A percentile compares a stretch with the other conserved stretches of the same genome.
Conservation (phyloP, 148 eudicot genomes). For the Diospyros kaki region DNA sequence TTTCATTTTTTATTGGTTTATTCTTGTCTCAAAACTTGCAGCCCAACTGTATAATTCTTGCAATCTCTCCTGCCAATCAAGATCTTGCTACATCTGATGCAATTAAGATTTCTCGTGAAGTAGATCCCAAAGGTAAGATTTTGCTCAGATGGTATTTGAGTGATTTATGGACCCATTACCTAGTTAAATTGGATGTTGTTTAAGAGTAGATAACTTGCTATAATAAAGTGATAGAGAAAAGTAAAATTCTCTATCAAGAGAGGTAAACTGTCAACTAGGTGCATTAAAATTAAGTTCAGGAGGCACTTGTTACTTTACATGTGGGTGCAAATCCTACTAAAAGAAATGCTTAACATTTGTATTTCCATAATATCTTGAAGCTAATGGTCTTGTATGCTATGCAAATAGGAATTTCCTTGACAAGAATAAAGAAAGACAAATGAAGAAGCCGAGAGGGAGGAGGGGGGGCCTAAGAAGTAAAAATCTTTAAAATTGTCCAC, state of each 20-base stretch:
- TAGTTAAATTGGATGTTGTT: background rate
- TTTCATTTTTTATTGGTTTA: conserved; percentile 3
- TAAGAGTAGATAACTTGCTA: background rate
- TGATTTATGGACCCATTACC: background rate
- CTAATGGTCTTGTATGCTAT: background rate
- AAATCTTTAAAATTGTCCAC: too few relatives aligned
- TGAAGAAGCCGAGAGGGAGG: background rate
- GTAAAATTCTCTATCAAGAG: too few relatives aligned
- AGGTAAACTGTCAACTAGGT: background rate
- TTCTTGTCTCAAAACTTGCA: conserved; percentile 26
- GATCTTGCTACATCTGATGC: conserved; percentile 85
- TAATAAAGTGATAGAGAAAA: background rate
- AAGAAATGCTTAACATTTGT: background rate
- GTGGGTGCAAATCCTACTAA: background rate
- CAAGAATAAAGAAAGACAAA: background rate
- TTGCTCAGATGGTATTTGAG: background rate
- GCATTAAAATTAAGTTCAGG: background rate
- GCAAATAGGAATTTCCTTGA: background rate
- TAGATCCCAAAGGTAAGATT: conserved; percentile 61
- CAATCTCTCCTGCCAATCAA: conserved; percentile 78
- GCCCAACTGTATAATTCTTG: conserved; percentile 73
- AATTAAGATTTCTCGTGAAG: conserved; percentile 68
- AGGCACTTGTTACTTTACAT: background rate
- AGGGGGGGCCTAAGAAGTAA: too few relatives aligned
- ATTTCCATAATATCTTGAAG: background rate